These are phyloP conservation scores for Flaveria sonorensis DNA, from an alignment of 129 eudicot genomes.

Conservation along the genomic window DNA sequence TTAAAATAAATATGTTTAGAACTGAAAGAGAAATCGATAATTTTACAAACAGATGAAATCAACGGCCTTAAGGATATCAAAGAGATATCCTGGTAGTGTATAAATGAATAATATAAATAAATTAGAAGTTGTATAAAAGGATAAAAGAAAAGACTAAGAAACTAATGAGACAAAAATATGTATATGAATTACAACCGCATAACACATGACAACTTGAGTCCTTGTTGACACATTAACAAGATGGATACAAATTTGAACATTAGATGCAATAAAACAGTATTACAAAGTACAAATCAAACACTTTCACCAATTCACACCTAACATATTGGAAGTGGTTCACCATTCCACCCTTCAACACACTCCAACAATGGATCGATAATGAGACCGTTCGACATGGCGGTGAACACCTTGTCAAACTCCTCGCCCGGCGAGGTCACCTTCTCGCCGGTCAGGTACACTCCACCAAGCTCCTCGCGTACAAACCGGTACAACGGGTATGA, in stretches of 20 bases:
- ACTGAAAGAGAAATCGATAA: no score
- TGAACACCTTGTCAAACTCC: conserved; percentile 31
- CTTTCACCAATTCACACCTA: conserved; percentile 10
- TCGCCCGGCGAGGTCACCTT: conserved; percentile 27
- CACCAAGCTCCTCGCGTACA: conserved; percentile 16
- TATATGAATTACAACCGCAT: conserved; percentile 10
- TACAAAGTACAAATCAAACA: conserved; percentile 4
- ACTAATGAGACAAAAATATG: not conserved
- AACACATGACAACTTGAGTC: not conserved
- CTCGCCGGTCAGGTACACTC: conserved; percentile 21
- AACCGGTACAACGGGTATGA: conserved; percentile 28
- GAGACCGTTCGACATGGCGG: conserved; percentile 2
- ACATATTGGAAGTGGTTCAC: conserved; percentile 22
- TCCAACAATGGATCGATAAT: conserved; percentile 28
- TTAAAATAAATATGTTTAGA: no score
- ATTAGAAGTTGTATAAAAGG: no score
- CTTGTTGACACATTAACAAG: conserved; percentile 1
- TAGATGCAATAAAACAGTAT: not conserved
- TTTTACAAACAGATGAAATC: no score
- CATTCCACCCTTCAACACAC: conserved; percentile 28
- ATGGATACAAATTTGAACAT: conserved; percentile 3
- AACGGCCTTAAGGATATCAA: no score
- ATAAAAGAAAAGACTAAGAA: not conserved
- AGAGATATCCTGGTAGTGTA: no score
- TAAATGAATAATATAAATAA: no score